Evolutionary conservation across 768 basidiomycete genomes (phyloP), one percentile per base, ranked within the genome.

Genomic region (Tricholoma terreum): DNA sequence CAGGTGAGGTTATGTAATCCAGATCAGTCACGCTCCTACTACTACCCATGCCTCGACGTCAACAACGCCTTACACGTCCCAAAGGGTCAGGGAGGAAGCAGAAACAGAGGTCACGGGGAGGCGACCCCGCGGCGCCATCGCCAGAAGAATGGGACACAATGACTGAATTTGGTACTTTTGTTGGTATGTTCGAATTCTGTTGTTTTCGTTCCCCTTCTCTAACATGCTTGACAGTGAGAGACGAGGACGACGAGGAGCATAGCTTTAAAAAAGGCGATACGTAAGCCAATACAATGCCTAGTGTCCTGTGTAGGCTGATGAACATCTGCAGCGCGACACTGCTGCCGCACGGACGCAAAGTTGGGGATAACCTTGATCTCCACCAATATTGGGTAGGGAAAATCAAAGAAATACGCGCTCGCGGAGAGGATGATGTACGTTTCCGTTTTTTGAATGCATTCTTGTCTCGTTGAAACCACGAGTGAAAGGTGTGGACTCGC

Each of bases 331-430:
- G 83, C 1, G 80, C 71, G 1, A 70, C 75, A 8, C 67, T 85
- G 30, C 67, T 80, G 4, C 81, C 82, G 4, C 51, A 69, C n/a
- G 67, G 65, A 0, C 51, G 38, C 11, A 34, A 59, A 8, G 70
- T 72, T 3, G 70, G 64, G 0, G 59, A 67, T 2, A 15, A 55
- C 0, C 58, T 74, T 1, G 73, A 74, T 0, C 33, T 69, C 3
- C 63, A 71, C n/a, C 71, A 79, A 10, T 80, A 79, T 33, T 85
- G 84, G 84, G 74, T 85, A 1, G 84, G 66, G 0, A 72, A 67
- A 51, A 80, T 85, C 1, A 71, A 63, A 14, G 79, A 79, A 7
- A 82, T 85, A 17, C 71, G 79, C 11, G 72, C 72, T 3, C 55
- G 65, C 56, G 58, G 50, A 42, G 64, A 54, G 9, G 63, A 59